Conservation (phyloP, 306 rosid species). For the Calophaca sinica region DNA sequence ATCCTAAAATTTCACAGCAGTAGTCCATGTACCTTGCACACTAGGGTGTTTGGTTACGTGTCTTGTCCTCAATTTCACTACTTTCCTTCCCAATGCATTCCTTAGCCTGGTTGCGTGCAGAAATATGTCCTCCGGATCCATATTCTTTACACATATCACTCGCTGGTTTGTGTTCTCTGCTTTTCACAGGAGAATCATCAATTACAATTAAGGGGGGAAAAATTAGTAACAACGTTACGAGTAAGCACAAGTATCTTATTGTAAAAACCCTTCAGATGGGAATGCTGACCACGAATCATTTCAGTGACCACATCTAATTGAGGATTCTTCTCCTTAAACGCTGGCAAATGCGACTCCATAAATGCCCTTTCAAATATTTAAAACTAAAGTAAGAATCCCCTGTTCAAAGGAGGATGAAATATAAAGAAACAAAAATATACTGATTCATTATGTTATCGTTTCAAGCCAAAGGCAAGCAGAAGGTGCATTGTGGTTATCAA, state of each 20-base stretch:
- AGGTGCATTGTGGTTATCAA: conserved; percentile 5
- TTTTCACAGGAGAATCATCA: conserved; percentile 40
- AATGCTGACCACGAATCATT: conserved; percentile 94
- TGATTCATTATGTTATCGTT: background rate
- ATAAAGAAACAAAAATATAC: background rate
- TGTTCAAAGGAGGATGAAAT: conserved; percentile 21
- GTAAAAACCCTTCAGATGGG: conserved; percentile 81
- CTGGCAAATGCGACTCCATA: conserved; percentile 80
- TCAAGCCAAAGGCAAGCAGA: background rate
- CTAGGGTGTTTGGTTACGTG: conserved; percentile 86
- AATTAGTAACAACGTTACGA: conserved; percentile 6
- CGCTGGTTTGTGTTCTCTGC: conserved; percentile 75
- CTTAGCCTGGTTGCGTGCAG: conserved; percentile 74
- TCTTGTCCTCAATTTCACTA: conserved; percentile 84
- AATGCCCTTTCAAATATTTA: conserved; percentile 66
- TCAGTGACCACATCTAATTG: conserved; percentile 87
- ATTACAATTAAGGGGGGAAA: background rate
- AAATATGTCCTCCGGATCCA: conserved; percentile 83
- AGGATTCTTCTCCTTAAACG: conserved; percentile 77
- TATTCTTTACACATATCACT: conserved; percentile 83
- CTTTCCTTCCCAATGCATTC: conserved; percentile 92
- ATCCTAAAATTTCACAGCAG: conserved; percentile 64
- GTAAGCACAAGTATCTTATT: conserved; percentile 55
- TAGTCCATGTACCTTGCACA: conserved; percentile 96
- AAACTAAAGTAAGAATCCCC: conserved; percentile 24